Conservation (phyloP, 495 filamentous ascomycete species). For the Trichoderma asperelloides region DNA sequence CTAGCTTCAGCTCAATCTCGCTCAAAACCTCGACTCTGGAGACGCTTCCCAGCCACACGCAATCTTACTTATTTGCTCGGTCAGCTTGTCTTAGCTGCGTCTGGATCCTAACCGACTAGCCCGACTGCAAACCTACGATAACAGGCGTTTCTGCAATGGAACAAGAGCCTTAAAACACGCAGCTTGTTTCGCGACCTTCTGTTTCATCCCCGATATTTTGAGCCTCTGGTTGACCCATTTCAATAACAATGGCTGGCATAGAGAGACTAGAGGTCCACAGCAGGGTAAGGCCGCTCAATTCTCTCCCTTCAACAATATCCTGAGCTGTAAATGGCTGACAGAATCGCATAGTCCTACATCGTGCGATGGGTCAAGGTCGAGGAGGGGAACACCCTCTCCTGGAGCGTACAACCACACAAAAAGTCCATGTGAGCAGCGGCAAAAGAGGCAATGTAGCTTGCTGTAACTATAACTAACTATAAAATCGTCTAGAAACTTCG, state of each 20-base stretch:
- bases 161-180: neutral
- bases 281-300: constrained; percentile 55
- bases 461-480: neutral
- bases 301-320: neutral
- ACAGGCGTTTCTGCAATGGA: neutral
- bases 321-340: constrained; percentile 8
- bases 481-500: constrained; percentile 60
- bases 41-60: neutral
- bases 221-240: neutral
- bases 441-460: constrained; percentile 1
- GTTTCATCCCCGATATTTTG: neutral
- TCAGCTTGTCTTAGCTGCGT: neutral
- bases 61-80: neutral
- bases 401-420: constrained; percentile 95
- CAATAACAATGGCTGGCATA: constrained; percentile 69
- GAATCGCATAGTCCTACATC: constrained; percentile 69
- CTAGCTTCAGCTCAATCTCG: constrained; percentile 1
- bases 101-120: neutral
- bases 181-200: neutral
- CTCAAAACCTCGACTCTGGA: neutral
- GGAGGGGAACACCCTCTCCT: constrained; percentile 84
- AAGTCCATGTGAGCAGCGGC: constrained; percentile 63
- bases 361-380: constrained; percentile 94
- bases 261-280: constrained; percentile 97
- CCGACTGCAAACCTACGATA: neutral